phyloP scores from a whole-genome alignment of 805 yeast genomes.

The Danielia reshetovae region DNA sequence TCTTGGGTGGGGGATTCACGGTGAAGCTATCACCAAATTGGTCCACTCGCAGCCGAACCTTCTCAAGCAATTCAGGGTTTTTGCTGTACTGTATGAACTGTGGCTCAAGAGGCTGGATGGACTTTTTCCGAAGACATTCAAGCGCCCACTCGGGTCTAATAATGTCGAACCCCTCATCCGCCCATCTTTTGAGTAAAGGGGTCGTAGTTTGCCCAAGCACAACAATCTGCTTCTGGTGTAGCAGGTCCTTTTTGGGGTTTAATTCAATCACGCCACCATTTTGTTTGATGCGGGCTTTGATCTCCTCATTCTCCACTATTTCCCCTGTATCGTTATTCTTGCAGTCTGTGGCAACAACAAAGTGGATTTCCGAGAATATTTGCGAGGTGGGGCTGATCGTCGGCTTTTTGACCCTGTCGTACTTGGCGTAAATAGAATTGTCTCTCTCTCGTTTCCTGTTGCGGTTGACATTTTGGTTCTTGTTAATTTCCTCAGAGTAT shows the following conservation, averaged over 20 bases:
- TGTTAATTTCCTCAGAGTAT: slow-evolving; percentile 20
- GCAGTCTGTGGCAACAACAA: slow-evolving; percentile 54
- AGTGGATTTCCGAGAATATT: slow-evolving; percentile 44
- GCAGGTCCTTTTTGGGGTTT: slow-evolving; percentile 11
- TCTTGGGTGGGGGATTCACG: slow-evolving; percentile 18
- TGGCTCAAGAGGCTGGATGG: slow-evolving; percentile 56
- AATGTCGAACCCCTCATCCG: slow-evolving; percentile 50
- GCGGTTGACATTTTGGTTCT: slow-evolving; percentile 28
- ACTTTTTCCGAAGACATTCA: slow-evolving; percentile 50
- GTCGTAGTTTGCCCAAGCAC: slow-evolving; percentile 24
- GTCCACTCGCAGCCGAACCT: slow-evolving; percentile 32
- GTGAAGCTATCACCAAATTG: slow-evolving; percentile 57
- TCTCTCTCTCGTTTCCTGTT: slow-evolving; percentile 19
- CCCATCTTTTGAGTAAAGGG: slow-evolving; percentile 25
- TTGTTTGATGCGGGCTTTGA: slow-evolving; percentile 35
- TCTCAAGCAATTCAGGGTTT: slow-evolving; percentile 11
- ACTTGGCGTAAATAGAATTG: slow-evolving; percentile 14
- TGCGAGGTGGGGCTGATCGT: slow-evolving; percentile 16
- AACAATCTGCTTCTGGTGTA: slow-evolving; percentile 10
- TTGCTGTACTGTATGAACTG: slow-evolving; percentile 48
- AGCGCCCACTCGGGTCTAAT: slow-evolving; percentile 68
- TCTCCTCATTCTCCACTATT: slow-evolving; percentile 23
- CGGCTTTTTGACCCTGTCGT: slow-evolving; percentile 10
- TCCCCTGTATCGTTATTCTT: slow-evolving; percentile 16
- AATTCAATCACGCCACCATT: slow-evolving; percentile 49